Percentiles rank a stretch among this genome's conserved stretches.
phyloP scores from a whole-genome alignment of 2,329 filamentous ascomycete species.

The Ceratocystis destructans region DNA sequence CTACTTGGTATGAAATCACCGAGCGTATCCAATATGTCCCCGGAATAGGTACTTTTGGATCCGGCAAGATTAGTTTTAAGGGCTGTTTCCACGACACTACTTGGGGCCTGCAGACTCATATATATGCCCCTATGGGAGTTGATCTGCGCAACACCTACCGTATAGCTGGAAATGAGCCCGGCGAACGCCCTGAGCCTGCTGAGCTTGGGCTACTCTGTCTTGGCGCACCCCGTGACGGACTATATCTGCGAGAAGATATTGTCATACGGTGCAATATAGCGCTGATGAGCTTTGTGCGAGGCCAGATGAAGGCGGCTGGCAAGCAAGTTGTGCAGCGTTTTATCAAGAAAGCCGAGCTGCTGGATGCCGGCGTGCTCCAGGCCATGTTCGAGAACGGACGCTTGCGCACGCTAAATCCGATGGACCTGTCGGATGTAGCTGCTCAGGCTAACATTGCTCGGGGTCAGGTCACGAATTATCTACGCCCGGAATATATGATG shows the following conservation, averaged over 20 bases:
- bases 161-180: conserved; percentile 55
- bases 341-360: conserved; percentile 56
- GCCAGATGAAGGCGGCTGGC: conserved; percentile 50
- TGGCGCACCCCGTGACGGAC: conserved; percentile 47
- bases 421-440: conserved; percentile 32
- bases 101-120: conserved; percentile 58
- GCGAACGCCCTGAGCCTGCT: conserved; percentile 46
- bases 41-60: conserved; percentile 50
- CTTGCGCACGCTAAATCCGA: conserved; percentile 45
- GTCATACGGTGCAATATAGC: conserved; percentile 57
- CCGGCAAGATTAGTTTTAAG: conserved; percentile 53
- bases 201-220: conserved; percentile 48
- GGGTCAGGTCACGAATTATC: conserved; percentile 1
- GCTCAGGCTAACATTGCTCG: conserved; percentile 10
- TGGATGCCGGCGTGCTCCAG: conserved; percentile 50
- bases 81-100: conserved; percentile 61
- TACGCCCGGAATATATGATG: background rate
- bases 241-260: conserved; percentile 57
- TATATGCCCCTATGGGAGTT: conserved; percentile 52
- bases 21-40: conserved; percentile 56
- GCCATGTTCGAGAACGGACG: conserved; percentile 55
- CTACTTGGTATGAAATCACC: conserved; percentile 60
- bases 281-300: conserved; percentile 51
- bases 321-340: conserved; percentile 55
- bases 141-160: conserved; percentile 56